These are phyloP conservation scores for Bathelium albidoporum DNA, from an alignment of 495 filamentous ascomycete genomes.

Conservation along the genomic window DNA sequence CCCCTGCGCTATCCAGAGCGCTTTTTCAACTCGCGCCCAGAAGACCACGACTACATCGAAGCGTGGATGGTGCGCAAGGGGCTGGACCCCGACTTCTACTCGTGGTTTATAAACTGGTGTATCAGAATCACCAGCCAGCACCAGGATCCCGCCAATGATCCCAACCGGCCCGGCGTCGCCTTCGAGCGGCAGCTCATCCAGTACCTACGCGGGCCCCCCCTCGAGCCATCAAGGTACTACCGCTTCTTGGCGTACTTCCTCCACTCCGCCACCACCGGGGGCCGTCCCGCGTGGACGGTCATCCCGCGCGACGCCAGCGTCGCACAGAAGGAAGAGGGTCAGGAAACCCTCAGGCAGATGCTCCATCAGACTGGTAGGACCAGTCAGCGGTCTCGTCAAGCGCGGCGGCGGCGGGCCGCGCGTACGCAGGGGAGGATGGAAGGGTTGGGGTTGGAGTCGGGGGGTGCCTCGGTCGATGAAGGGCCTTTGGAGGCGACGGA, in stretches of 20 bases:
- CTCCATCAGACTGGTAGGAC: not conserved
- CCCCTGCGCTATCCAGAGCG: not conserved
- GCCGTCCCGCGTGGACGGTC: not conserved
- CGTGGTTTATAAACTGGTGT: not conserved
- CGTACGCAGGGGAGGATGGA: too few relatives aligned
- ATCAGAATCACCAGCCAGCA: not conserved
- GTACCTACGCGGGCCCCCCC: not conserved
- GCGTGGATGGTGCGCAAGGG: not conserved
- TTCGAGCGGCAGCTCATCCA: not conserved
- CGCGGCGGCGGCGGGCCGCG: too few relatives aligned
- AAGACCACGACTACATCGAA: constrained; percentile 1
- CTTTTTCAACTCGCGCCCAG: not conserved
- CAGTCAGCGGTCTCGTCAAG: too few relatives aligned
- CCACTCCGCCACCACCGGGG: not conserved
- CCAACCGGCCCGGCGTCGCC: not conserved
- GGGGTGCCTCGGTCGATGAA: not conserved
- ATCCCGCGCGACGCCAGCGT: not conserved
- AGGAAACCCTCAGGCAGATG: not conserved
- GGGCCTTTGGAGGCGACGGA: not conserved
- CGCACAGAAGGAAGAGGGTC: not conserved
- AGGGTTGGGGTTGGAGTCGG: not conserved
- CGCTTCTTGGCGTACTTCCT: not conserved
- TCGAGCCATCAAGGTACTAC: not conserved
- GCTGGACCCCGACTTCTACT: not conserved
- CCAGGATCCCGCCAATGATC: not conserved